Evolutionary conservation across 495 filamentous ascomycete species (phyloP), one percentile per base, ranked within the genome.

Genomic region (Tuber calosporum): DNA sequence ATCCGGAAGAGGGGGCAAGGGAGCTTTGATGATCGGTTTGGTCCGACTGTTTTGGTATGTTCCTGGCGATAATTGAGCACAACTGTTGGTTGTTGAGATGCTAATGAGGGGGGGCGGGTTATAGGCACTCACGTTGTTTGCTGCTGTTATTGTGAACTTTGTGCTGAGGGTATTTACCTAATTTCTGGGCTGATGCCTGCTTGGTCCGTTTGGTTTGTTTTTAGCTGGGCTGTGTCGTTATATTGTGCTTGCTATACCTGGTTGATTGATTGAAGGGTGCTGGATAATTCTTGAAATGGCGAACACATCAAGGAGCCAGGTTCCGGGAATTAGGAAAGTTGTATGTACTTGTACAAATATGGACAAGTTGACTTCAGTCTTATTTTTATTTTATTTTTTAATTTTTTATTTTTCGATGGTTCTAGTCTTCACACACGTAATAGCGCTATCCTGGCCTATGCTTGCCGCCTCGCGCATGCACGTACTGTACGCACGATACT

Each of bases 1-100:
- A 99, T 99, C 79, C 86, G 95, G 71, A 86, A 90, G 84, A 86
- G 94, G 42, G 96, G 96, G 13, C 93, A 97, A 84, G 93, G 92
- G 17, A 95, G 94, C 37, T 97, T 98, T 82, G 96, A 99, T 79
- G 95, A 99, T 85, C 88, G 93, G 34, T 92, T 94, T 76, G 95
- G 95, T 7, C 95, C 95, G 13, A 96, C 93, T 2, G 87, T 98
- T 43, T 82, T 99, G 82, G 91, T 78, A 66, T 4, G 76, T 77
- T 73, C 26, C 43, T 37, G 13, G 38, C 45, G 30, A 19, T 30
- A 53, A 34, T 62, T 30, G 40, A n/a, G 69, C 36, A 22, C 34
- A 66, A 42, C 48, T 17, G 20, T 43, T 66, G 45, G 20, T 42
- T 40, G 39, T 40, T 40, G 66, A 7, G 38, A 58, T 39, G 38